Conservation (phyloP, 805 yeast species). For the Diddensiella transvaalensis region DNA sequence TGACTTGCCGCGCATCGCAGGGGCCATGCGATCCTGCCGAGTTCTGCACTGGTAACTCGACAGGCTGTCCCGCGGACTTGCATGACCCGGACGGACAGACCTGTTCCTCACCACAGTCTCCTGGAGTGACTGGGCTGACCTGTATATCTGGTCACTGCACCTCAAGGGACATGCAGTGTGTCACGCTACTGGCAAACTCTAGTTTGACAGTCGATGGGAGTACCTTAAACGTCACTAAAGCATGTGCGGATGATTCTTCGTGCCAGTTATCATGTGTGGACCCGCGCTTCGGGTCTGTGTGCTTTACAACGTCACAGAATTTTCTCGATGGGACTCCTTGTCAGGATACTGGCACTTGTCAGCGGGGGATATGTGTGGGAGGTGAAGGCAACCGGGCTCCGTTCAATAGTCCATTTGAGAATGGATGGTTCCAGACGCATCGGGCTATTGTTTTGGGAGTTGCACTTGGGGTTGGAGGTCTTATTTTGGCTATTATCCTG, state of each 20-base stretch:
- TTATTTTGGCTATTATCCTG: constrained; percentile 13
- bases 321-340: constrained; percentile 37
- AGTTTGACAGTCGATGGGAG: constrained; percentile 22
- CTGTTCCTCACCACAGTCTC: constrained; percentile 21
- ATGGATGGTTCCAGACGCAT: constrained; percentile 23
- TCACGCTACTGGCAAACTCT: constrained; percentile 26
- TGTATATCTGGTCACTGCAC: constrained; percentile 37
- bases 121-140: constrained; percentile 16
- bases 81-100: constrained; percentile 28
- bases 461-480: constrained; percentile 22
- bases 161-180: constrained; percentile 36
- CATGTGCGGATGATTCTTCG: constrained; percentile 29
- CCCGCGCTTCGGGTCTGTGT: constrained; percentile 24
- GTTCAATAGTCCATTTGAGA: constrained; percentile 17
- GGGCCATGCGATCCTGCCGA: constrained; percentile 36
- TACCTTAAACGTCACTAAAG: constrained; percentile 26
- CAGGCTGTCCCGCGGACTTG: constrained; percentile 33
- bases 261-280: constrained; percentile 31
- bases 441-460: constrained; percentile 25
- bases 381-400: constrained; percentile 15
- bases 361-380: constrained; percentile 31
- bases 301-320: constrained; percentile 30
- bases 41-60: constrained; percentile 34
- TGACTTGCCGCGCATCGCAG: constrained; percentile 31
- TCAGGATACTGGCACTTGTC: constrained; percentile 29